phyloP scores from a whole-genome alignment of 495 filamentous ascomycete genomes.

The Penicillium waksmanii region DNA sequence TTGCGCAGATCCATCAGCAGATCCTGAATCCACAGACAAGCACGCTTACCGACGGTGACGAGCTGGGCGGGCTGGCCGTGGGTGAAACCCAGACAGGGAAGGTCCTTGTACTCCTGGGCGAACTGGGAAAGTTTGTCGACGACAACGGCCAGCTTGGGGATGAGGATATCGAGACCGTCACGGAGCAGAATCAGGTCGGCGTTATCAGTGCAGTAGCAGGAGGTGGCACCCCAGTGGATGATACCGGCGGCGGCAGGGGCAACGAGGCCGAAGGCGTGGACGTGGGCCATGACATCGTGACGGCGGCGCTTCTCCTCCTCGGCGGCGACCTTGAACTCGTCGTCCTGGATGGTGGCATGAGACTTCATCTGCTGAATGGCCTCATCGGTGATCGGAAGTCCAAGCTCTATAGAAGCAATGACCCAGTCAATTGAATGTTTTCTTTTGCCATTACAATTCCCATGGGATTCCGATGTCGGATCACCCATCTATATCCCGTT shows the following conservation, averaged over 20 bases:
- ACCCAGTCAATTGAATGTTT: conserved; percentile 33
- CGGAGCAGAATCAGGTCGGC: conserved; percentile 84
- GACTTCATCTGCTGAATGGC: conserved; percentile 75
- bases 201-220: conserved; percentile 79
- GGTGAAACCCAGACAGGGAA: conserved; percentile 74
- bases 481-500: conserved; percentile 4
- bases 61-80: conserved; percentile 80
- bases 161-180: conserved; percentile 73
- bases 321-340: conserved; percentile 75
- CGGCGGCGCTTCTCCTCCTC: conserved; percentile 80
- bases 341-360: conserved; percentile 73
- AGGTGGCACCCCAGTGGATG: conserved; percentile 79
- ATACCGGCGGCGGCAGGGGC: conserved; percentile 85
- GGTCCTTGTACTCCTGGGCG: conserved; percentile 73
- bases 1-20: conserved; percentile 84
- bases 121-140: conserved; percentile 80
- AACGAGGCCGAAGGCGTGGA: conserved; percentile 70
- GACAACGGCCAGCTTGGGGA: conserved; percentile 84
- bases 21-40: conserved; percentile 85
- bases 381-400: conserved; percentile 65
- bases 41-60: conserved; percentile 77
- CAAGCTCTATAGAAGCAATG: conserved; percentile 44
- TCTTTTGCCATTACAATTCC: conserved; percentile 2
- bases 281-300: conserved; percentile 74
- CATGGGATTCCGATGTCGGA: conserved; percentile 21